These are phyloP conservation scores for Epichloe baconii DNA, from an alignment of 2,329 filamentous ascomycete species.

Conservation along the genomic window DNA sequence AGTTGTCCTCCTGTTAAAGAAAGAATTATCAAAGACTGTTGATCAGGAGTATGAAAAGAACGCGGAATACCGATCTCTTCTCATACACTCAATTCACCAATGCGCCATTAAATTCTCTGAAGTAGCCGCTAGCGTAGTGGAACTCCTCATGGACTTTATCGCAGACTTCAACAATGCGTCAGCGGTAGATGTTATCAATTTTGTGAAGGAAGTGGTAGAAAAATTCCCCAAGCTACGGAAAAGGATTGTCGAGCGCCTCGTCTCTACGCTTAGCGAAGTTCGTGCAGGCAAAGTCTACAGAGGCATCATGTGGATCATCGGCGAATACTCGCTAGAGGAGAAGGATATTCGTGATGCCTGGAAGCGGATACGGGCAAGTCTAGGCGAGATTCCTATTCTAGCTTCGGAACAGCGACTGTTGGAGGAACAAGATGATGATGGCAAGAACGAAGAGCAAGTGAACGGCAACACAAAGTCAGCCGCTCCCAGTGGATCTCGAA, in stretches of 20 bases:
- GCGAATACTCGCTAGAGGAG: constrained; percentile 90
- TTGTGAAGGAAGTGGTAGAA: constrained; percentile 97
- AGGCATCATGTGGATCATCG: constrained; percentile 93
- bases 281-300: constrained; percentile 95
- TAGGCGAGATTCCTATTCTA: constrained; percentile 94
- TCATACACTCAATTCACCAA: constrained; percentile 95
- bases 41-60: constrained; percentile 99
- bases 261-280: constrained; percentile 83
- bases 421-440: constrained; percentile 66
- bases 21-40: constrained; percentile 93
- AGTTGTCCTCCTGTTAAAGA: constrained; percentile 90
- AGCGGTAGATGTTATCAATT: constrained; percentile 93
- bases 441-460: constrained; percentile 50
- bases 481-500: constrained; percentile 71
- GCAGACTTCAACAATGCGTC: constrained; percentile 96
- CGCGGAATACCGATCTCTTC: constrained; percentile 80
- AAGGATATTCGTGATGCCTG: constrained; percentile 91
- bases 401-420: constrained; percentile 86
- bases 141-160: constrained; percentile 97
- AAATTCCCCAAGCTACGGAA: constrained; percentile 81
- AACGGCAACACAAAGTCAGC: constrained; percentile 69
- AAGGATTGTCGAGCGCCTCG: constrained; percentile 77
- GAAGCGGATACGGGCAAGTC: constrained; percentile 85
- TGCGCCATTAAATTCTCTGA: constrained; percentile 99
- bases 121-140: constrained; percentile 91